Conservation (phyloP, 208 protist genomes). For the Trypanosoma congolense region DNA sequence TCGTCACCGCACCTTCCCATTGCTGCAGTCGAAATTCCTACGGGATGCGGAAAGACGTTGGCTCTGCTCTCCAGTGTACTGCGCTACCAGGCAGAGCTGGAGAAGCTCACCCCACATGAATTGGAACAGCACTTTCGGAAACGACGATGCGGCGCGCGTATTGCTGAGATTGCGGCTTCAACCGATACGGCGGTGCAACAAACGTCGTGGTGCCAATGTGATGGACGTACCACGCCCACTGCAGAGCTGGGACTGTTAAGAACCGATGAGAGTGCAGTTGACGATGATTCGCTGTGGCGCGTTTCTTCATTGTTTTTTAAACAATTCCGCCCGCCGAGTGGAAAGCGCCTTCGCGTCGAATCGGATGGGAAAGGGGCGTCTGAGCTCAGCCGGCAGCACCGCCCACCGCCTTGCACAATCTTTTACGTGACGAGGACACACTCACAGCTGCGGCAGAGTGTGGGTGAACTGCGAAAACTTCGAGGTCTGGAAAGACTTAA, state of each 20-base stretch:
- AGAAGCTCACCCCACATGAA: conserved; percentile 92
- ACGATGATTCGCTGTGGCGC: conserved; percentile 25
- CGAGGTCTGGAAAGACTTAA: conserved; percentile 44
- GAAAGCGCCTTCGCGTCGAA: conserved; percentile 47
- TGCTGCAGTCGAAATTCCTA: conserved; percentile 90
- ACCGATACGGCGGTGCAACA: conserved; percentile 27
- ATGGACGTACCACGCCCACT: background rate
- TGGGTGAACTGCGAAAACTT: conserved; percentile 90
- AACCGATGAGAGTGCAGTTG: background rate
- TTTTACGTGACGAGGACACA: conserved; percentile 96
- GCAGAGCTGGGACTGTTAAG: background rate
- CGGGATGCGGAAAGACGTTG: conserved; percentile 97
- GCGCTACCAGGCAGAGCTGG: conserved; percentile 72
- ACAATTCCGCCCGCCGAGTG: conserved; percentile 35
- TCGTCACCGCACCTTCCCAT: conserved; percentile 30
- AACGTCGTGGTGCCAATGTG: conserved; percentile 47
- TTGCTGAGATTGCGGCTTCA: background rate
- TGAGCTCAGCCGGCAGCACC: conserved; percentile 50
- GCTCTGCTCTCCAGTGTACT: conserved; percentile 91
- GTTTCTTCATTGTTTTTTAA: conserved; percentile 45
- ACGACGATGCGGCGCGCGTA: conserved; percentile 57
- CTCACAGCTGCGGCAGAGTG: conserved; percentile 93
- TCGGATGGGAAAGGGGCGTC: conserved; percentile 32
- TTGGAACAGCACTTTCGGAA: conserved; percentile 83
- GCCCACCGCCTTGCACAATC: conserved; percentile 65